Percentiles rank a stretch among this genome's conserved stretches.
These are phyloP conservation scores for Podaxis mareebaensis DNA, from an alignment of 768 basidiomycete species.

Conservation along the genomic window DNA sequence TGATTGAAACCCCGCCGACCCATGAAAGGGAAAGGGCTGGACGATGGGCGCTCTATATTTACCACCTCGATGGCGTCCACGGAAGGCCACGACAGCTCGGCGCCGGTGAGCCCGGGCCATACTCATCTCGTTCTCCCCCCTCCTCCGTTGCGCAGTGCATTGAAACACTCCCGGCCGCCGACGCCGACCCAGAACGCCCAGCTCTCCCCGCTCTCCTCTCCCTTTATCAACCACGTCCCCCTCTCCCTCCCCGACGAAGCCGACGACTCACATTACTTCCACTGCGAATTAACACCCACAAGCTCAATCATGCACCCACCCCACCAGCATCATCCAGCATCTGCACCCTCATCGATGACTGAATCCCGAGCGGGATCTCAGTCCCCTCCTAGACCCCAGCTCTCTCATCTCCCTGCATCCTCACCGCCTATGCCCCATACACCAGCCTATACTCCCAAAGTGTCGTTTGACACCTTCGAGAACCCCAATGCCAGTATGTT, in stretches of 20 bases:
- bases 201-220: constrained; percentile 16
- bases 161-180: constrained; percentile 18
- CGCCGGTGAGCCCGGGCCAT: constrained; percentile 17
- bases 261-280: constrained; percentile 10
- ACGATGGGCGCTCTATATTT: constrained; percentile 13
- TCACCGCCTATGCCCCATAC: constrained; percentile 21
- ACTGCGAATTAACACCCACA: constrained; percentile 16
- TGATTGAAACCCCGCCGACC: constrained; percentile 5
- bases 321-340: neutral
- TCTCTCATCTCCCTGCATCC: constrained; percentile 10
- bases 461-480: constrained; percentile 88
- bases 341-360: neutral
- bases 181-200: constrained; percentile 16
- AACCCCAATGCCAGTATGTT: constrained; percentile 82
- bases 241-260: constrained; percentile 11
- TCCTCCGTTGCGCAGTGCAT: constrained; percentile 19
- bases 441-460: constrained; percentile 59
- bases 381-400: constrained; percentile 21
- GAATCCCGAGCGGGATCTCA: constrained; percentile 10
- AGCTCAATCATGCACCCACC: constrained; percentile 10
- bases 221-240: constrained; percentile 14
- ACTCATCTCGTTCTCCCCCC: constrained; percentile 20
- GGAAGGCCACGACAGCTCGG: neutral
- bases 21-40: neutral
- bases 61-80: neutral